A percentile compares a stretch with the other conserved stretches of the same genome.
Conservation (phyloP, 306 rosid genomes). For the Begonia loranthoides region DNA sequence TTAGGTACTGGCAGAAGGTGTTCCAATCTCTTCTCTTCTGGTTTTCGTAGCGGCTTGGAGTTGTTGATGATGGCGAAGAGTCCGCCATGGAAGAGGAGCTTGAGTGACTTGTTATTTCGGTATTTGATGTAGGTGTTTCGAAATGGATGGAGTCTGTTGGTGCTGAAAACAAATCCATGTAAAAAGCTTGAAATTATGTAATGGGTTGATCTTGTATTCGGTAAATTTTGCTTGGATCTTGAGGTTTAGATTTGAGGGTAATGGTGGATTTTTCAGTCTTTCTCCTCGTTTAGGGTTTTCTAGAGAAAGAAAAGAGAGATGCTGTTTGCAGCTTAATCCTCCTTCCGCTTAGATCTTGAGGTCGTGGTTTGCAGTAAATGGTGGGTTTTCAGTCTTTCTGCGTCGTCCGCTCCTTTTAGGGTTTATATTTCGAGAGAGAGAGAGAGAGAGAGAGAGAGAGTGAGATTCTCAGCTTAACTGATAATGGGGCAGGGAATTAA, state of each 20-base stretch:
- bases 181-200: background rate
- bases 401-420: no score
- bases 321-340: no score
- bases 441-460: background rate
- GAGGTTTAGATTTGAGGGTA: background rate
- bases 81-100: background rate
- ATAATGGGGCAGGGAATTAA: no score
- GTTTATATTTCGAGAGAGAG: background rate
- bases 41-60: conserved; percentile 85
- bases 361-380: no score
- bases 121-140: background rate
- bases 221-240: background rate
- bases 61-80: conserved; percentile 6
- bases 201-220: background rate
- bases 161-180: conserved; percentile 52
- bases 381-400: no score
- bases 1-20: conserved; percentile 83
- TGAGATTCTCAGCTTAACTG: no score
- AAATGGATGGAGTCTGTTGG: conserved; percentile 17
- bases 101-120: no score
- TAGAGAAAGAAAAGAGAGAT: background rate
- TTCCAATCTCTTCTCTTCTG: conserved; percentile 94
- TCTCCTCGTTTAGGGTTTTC: conserved; percentile 21
- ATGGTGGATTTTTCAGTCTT: background rate
- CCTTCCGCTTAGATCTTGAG: no score